These are phyloP conservation scores for Epichloe scottii DNA, from an alignment of 2,329 filamentous ascomycete species.

Conservation along the genomic window DNA sequence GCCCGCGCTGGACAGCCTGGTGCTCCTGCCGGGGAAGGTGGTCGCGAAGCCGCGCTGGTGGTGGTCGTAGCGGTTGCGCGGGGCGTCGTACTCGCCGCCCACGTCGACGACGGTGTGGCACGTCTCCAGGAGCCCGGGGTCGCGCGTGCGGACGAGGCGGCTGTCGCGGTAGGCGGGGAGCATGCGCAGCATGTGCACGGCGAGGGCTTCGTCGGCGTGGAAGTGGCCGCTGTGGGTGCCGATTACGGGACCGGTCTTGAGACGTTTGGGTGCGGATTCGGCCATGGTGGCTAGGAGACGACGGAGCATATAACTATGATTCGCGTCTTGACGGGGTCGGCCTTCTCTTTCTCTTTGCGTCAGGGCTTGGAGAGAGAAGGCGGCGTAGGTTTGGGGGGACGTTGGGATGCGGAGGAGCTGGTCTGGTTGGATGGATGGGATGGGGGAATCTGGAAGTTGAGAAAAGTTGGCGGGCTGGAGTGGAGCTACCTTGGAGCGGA, in stretches of 20 bases:
- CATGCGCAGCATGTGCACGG: constrained; percentile 86
- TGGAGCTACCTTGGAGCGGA: background rate
- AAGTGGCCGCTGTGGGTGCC: constrained; percentile 98
- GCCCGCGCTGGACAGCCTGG: constrained; percentile 87
- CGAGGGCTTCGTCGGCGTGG: constrained; percentile 95
- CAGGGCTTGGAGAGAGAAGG: background rate
- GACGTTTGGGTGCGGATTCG: constrained; percentile 63
- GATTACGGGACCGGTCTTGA: constrained; percentile 59
- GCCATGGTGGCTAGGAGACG: constrained; percentile 28
- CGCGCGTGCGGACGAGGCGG: constrained; percentile 72
- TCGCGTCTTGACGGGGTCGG: no score
- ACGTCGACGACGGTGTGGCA: constrained; percentile 97
- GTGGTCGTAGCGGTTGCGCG: constrained; percentile 77
- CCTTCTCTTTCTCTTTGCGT: background rate
- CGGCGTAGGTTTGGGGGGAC: background rate
- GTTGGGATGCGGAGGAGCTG: background rate
- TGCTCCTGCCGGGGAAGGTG: constrained; percentile 70
- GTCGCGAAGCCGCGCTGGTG: constrained; percentile 86
- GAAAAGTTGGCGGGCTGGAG: background rate
- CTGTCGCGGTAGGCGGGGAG: constrained; percentile 70
- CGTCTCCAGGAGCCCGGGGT: constrained; percentile 60
- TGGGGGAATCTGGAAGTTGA: no score
- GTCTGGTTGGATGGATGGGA: no score
- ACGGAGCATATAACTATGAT: constrained; percentile 18
- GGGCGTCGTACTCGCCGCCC: constrained; percentile 81